These are phyloP conservation scores for Mortierella sp. DNA, from an alignment of 371 early-diverging fungal species.

Conservation along the genomic window DNA sequence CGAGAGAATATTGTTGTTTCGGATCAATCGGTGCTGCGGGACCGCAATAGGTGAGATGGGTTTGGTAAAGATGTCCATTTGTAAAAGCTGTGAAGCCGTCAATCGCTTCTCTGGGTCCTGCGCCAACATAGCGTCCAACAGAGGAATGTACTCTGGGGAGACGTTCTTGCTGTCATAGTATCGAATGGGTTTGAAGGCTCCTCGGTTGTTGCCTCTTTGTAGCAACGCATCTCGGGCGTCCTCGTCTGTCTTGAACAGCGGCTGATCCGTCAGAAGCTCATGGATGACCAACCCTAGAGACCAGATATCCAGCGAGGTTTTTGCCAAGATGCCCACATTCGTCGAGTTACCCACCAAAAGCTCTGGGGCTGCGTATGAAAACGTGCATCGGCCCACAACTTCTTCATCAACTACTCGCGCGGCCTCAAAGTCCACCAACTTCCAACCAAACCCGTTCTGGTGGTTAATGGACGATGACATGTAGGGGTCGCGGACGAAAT, in stretches of 20 bases:
- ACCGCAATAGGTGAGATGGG: constrained; percentile 17
- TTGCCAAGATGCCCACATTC: constrained; percentile 12
- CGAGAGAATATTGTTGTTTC: constrained; percentile 40
- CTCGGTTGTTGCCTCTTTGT: background rate
- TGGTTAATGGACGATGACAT: constrained; percentile 9
- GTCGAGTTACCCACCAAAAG: constrained; percentile 19
- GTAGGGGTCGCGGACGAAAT: constrained; percentile 49
- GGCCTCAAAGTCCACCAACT: constrained; percentile 44
- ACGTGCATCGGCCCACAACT: constrained; percentile 40
- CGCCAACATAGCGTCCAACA: constrained; percentile 41
- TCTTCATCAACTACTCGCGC: constrained; percentile 43
- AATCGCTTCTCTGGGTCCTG: constrained; percentile 26
- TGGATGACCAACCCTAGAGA: constrained; percentile 41
- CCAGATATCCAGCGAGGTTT: constrained; percentile 35
- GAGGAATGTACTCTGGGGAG: constrained; percentile 12
- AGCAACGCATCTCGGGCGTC: constrained; percentile 29
- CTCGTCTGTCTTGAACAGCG: constrained; percentile 39
- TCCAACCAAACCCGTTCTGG: constrained; percentile 26
- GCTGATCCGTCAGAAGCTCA: constrained; percentile 39
- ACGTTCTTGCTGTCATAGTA: constrained; percentile 35
- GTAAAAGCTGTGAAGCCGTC: constrained; percentile 28
- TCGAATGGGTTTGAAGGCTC: constrained; percentile 15
- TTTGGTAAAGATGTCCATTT: constrained; percentile 30
- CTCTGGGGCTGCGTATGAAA: constrained; percentile 46
- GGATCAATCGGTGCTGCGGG: constrained; percentile 20